Base-by-base conservation (phyloP, 176 grass and related monocot species). In the Ensete ventricosum region DNA sequence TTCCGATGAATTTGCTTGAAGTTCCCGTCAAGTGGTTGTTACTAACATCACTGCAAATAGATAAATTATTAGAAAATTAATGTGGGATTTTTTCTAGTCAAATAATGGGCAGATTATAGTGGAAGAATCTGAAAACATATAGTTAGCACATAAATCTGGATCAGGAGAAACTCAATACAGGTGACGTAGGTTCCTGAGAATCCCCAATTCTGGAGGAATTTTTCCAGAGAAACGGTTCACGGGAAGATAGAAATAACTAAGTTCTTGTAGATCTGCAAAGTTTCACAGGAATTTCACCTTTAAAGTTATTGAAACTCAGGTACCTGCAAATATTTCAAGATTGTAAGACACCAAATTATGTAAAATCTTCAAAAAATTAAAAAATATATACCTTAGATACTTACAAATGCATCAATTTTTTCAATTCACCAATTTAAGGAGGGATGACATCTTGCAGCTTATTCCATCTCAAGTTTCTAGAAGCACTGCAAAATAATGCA, bases 381-480 rank as follows among this genome's bases (percentile, higher is more conserved):
- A 8, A 43, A 62, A 66, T 67, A 43, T 55, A 78, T 55, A 60
- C 34, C 12, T 69, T 43, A 43, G 17, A 19, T 83, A 84, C 82
- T 89, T 87, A 94, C 95, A 99, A 80, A 73, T 94, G 88, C 52
- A 91, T 99, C 23, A 94, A 54, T 86, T 79, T 91, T 79, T 99
- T 94, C 43, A 99, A 23, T 80, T 94, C 91, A 52, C 95, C 90
- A 81, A 99, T 94, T 85, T 94, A 91, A 24, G 91, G 84, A 1
- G 95, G 90, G 75, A 99, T 85, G 57, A 86, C 88, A 75, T 94
- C 86, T 76, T 94, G 95, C 85, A 99, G 90, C 81, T 99, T 99
- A 86, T 99, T 99, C 96, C 96, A 95, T 90, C 96, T 91, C 81
- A 95, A 62, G 84, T 95, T 99, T 86, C 91, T 99, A 85, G 60